A percentile compares a stretch with the other conserved stretches of the same genome.
Evolutionary conservation across 306 rosid species (phyloP).

Genomic region (Cucurbita moschata): DNA sequence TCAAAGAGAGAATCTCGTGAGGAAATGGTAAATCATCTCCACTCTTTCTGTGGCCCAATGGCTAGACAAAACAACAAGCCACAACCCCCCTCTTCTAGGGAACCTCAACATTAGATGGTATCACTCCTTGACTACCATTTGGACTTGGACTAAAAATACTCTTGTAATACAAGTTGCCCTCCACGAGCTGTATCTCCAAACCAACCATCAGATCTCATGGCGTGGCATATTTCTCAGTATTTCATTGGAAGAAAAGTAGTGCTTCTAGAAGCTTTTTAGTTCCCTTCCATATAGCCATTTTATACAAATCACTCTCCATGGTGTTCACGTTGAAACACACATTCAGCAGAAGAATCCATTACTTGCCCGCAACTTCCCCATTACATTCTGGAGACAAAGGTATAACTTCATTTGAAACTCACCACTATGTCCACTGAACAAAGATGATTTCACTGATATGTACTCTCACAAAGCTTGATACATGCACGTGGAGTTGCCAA

Average conservation of each 20-base stretch:
- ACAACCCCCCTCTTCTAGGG: background rate
- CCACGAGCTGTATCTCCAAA: background rate
- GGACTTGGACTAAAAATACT: background rate
- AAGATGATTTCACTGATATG: background rate
- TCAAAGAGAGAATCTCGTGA: no score
- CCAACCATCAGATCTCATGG: background rate
- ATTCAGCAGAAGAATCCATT: background rate
- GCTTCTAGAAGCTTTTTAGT: background rate
- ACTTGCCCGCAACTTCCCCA: background rate
- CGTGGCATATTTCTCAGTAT: background rate
- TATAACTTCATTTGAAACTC: background rate
- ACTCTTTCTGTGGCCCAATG: background rate
- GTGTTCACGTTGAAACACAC: background rate
- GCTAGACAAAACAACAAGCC: background rate
- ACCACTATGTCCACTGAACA: background rate
- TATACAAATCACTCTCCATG: background rate
- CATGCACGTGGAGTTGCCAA: background rate
- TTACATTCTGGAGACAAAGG: background rate
- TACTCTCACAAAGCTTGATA: background rate
- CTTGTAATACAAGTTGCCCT: background rate
- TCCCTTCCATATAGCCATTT: background rate
- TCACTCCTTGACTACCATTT: background rate
- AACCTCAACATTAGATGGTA: background rate
- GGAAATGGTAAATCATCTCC: background rate
- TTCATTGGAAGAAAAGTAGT: background rate